Evolutionary conservation across 768 basidiomycete genomes (phyloP).

Genomic region (Amanita molliuscula): DNA sequence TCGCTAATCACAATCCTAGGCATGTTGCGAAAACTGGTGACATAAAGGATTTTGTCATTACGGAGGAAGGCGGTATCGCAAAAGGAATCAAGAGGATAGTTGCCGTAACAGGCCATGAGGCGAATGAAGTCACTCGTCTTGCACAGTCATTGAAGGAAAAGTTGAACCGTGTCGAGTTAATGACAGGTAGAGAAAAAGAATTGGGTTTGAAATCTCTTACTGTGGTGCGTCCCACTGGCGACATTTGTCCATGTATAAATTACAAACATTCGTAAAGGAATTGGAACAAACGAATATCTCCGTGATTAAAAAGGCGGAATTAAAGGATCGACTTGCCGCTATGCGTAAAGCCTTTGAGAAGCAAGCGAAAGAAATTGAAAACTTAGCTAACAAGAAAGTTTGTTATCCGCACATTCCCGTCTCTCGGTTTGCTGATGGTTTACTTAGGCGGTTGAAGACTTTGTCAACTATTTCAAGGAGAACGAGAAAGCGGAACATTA

Average conservation of each 20-base stretch:
- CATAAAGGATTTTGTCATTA: slow-evolving; percentile 93
- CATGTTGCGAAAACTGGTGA: slow-evolving; percentile 96
- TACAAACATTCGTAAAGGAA: slow-evolving; percentile 44
- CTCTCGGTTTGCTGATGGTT: neutral
- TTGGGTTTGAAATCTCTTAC: slow-evolving; percentile 72
- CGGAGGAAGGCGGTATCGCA: slow-evolving; percentile 94
- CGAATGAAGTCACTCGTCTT: slow-evolving; percentile 64
- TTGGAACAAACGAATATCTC: slow-evolving; percentile 87
- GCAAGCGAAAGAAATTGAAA: slow-evolving; percentile 72
- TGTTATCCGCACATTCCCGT: slow-evolving; percentile 8
- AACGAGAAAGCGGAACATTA: slow-evolving; percentile 63
- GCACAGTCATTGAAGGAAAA: slow-evolving; percentile 54
- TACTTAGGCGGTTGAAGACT: slow-evolving; percentile 54
- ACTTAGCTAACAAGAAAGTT: slow-evolving; percentile 69
- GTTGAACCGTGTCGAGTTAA: slow-evolving; percentile 49
- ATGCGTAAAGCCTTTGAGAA: slow-evolving; percentile 82
- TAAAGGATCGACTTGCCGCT: slow-evolving; percentile 62
- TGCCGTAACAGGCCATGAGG: slow-evolving; percentile 92
- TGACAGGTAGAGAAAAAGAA: slow-evolving; percentile 76
- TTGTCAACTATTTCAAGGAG: slow-evolving; percentile 68
- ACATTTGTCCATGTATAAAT: slow-evolving; percentile 1
- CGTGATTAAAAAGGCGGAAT: slow-evolving; percentile 65
- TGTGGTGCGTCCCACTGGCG: slow-evolving; percentile 39
- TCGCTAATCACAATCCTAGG: slow-evolving; percentile 23
- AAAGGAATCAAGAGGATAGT: slow-evolving; percentile 95